Evolutionary conservation across 75 land plant genomes (phyloP).

Genomic region (Sequoiadendron giganteum): DNA sequence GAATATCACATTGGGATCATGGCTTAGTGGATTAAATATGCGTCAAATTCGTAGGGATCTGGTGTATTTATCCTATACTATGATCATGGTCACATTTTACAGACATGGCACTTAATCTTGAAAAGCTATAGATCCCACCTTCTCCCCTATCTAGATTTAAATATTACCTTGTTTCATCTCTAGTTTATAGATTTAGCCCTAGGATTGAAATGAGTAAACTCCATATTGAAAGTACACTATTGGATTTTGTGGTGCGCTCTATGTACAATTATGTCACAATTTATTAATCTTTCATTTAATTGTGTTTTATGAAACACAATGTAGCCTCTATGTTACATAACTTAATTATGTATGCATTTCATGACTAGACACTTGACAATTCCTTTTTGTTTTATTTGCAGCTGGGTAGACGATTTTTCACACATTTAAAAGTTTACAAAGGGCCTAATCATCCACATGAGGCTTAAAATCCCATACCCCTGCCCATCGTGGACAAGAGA

Average conservation of each 20-base stretch:
- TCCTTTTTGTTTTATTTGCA: constrained; percentile 21
- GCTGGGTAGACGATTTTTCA: constrained; percentile 84
- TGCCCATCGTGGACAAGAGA: constrained; percentile 88
- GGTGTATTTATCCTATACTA: too few species aligned
- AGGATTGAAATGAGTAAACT: not conserved
- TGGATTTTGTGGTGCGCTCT: not conserved
- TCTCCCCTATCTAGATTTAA: not conserved
- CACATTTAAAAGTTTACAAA: constrained; percentile 90
- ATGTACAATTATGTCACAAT: not conserved
- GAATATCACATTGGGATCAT: too few species aligned
- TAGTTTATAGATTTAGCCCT: not conserved
- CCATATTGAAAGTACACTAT: not conserved
- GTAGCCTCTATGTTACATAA: not conserved
- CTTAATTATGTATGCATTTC: not conserved
- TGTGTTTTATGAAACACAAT: not conserved
- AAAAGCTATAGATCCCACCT: not conserved
- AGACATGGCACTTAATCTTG: not conserved
- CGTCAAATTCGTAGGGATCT: too few species aligned
- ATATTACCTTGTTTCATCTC: not conserved
- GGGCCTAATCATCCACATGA: constrained; percentile 88
- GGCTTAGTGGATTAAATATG: too few species aligned
- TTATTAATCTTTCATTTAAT: not conserved
- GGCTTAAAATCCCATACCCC: constrained; percentile 78
- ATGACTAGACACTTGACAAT: not conserved
- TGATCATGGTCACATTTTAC: too few species aligned